These are phyloP conservation scores for Amesomyces nigricolor DNA, from an alignment of 2,329 filamentous ascomycete genomes.

Conservation along the genomic window DNA sequence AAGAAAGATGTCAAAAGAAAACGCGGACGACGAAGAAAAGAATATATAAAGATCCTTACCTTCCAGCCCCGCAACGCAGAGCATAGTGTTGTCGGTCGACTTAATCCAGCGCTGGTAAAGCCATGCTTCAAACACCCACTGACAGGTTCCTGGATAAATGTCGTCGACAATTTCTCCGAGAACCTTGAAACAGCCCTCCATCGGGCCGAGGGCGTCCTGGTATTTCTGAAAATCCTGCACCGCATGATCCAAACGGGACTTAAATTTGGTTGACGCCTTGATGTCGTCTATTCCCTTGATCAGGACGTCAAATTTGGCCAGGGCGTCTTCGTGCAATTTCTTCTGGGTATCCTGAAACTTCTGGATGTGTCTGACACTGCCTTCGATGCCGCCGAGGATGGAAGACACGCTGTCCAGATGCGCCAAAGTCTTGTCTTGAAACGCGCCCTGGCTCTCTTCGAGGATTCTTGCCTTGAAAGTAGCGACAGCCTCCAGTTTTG, in stretches of 20 bases:
- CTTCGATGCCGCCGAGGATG: slow-evolving; percentile 16
- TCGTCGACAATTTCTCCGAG: slow-evolving; percentile 18
- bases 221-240: slow-evolving; percentile 19
- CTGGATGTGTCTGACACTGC: slow-evolving; percentile 16
- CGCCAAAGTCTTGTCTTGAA: slow-evolving; percentile 24
- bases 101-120: slow-evolving; percentile 14
- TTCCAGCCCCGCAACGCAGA: slow-evolving; percentile 19
- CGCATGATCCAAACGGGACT: slow-evolving; percentile 23
- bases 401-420: slow-evolving; percentile 17
- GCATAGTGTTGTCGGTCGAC: background rate
- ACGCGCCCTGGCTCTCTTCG: slow-evolving; percentile 23
- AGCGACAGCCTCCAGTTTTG: slow-evolving; percentile 18
- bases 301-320: slow-evolving; percentile 12
- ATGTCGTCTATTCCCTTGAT: slow-evolving; percentile 21
- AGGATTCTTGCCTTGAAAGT: slow-evolving; percentile 22
- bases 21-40: background rate
- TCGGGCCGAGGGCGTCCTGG: slow-evolving; percentile 12
- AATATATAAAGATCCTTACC: slow-evolving; percentile 11
- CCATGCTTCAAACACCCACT: slow-evolving; percentile 18
- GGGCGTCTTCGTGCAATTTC: slow-evolving; percentile 17
- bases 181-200: slow-evolving; percentile 5
- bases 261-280: slow-evolving; percentile 20
- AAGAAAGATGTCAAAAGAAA: background rate
- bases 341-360: slow-evolving; percentile 20
- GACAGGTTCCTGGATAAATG: slow-evolving; percentile 18